Evolutionary conservation across 441 rosid genomes (phyloP).

Genomic region (Caryocar brasiliense): DNA sequence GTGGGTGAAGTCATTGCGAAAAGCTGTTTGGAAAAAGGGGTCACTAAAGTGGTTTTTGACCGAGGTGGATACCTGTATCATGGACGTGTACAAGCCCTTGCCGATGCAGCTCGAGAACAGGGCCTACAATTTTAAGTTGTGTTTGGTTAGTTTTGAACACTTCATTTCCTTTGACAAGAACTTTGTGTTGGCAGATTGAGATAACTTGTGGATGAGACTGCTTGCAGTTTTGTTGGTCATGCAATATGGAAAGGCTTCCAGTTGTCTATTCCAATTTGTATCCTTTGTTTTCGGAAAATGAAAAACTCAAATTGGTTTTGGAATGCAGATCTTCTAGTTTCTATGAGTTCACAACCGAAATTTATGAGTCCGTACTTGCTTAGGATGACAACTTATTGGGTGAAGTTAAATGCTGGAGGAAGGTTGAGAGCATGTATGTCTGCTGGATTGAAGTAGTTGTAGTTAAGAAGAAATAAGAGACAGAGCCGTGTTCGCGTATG

Average conservation of each 20-base stretch:
- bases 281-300: neutral
- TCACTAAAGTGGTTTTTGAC: slow-evolving; percentile 76
- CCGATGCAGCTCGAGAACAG: slow-evolving; percentile 69
- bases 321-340: too few species aligned
- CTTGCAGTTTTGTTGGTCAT: neutral
- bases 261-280: neutral
- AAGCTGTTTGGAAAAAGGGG: slow-evolving; percentile 80
- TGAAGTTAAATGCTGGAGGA: too few species aligned
- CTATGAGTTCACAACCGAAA: too few species aligned
- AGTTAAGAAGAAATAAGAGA: too few species aligned
- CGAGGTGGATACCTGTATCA: slow-evolving; percentile 91
- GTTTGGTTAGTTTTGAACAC: slow-evolving; percentile 5
- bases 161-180: neutral
- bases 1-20: slow-evolving; percentile 80
- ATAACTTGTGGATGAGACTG: neutral
- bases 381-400: too few species aligned
- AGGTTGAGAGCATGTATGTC: too few species aligned
- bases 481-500: too few species aligned
- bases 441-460: too few species aligned
- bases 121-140: slow-evolving; percentile 66
- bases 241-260: slow-evolving; percentile 1
- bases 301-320: neutral
- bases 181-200: neutral
- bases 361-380: too few species aligned
- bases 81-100: slow-evolving; percentile 74